A percentile compares a stretch with the other conserved stretches of the same genome.
Conservation (phyloP, 805 yeast species). For the Candida maesae region DNA sequence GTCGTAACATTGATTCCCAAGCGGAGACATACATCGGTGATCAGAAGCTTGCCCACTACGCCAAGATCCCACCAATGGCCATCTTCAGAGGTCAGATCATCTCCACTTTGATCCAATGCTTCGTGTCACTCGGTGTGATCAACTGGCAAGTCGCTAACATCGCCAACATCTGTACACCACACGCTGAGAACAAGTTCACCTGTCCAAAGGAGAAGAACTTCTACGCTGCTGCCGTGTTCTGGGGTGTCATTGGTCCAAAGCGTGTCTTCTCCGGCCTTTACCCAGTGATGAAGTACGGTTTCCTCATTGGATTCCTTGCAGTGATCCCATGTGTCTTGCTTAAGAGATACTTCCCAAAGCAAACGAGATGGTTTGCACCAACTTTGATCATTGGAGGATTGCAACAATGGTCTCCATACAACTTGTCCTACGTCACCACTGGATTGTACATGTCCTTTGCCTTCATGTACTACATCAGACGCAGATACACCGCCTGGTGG, state of each 20-base stretch:
- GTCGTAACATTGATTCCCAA: conserved; percentile 59
- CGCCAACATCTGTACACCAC: conserved; percentile 32
- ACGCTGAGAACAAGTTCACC: conserved; percentile 36
- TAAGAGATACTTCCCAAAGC: conserved; percentile 23
- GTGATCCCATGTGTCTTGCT: conserved; percentile 30
- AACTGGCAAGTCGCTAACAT: conserved; percentile 34
- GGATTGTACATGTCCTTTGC: conserved; percentile 30
- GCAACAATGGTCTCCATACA: conserved; percentile 45
- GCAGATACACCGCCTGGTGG: conserved; percentile 50
- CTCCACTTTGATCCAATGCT: conserved; percentile 29
- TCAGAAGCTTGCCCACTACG: conserved; percentile 40
- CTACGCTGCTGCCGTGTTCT: conserved; percentile 37
- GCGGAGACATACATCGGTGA: conserved; percentile 59
- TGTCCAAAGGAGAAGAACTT: conserved; percentile 35
- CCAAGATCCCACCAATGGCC: conserved; percentile 56
- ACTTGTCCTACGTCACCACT: conserved; percentile 35
- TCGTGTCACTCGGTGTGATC: conserved; percentile 29
- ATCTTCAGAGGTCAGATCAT: conserved; percentile 45
- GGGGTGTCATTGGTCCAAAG: conserved; percentile 53
- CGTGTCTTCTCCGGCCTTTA: conserved; percentile 52
- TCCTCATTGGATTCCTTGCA: conserved; percentile 47
- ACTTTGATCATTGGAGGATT: conserved; percentile 48
- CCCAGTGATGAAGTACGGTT: conserved; percentile 60
- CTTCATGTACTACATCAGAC: conserved; percentile 40
- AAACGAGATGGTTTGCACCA: conserved; percentile 40